These are phyloP conservation scores for Plasmodium gaboni DNA, from an alignment of 169 alveolate species.

Conservation along the genomic window DNA sequence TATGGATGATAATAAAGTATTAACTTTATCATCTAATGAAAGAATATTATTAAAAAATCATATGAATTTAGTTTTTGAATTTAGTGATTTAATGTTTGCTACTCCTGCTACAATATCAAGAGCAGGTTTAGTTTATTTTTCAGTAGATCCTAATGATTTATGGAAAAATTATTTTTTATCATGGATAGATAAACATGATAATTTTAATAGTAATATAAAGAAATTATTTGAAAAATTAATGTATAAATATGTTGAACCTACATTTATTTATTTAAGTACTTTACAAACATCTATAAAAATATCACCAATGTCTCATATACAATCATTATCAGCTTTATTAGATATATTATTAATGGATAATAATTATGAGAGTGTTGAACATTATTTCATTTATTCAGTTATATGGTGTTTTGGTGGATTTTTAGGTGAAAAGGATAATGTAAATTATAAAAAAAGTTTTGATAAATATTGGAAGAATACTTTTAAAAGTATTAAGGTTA, in stretches of 20 bases:
- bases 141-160: slow-evolving; percentile 93
- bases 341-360: slow-evolving; percentile 85
- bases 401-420: slow-evolving; percentile 96
- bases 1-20: slow-evolving; percentile 96
- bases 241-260: slow-evolving; percentile 93
- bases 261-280: slow-evolving; percentile 89
- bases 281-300: slow-evolving; percentile 84
- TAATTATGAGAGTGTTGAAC: slow-evolving; percentile 93
- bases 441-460: slow-evolving; percentile 93
- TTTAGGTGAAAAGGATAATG: slow-evolving; percentile 95
- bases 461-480: slow-evolving; percentile 95
- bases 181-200: slow-evolving; percentile 93
- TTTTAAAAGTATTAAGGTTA: slow-evolving; percentile 96
- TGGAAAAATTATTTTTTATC: slow-evolving; percentile 95
- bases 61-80: slow-evolving; percentile 97
- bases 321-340: slow-evolving; percentile 54
- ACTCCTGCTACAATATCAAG: slow-evolving; percentile 98
- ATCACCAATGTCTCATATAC: slow-evolving; percentile 75
- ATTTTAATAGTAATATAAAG: slow-evolving; percentile 87
- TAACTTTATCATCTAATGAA: slow-evolving; percentile 96
- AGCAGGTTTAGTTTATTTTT: slow-evolving; percentile 96
- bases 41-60: slow-evolving; percentile 95
- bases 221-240: slow-evolving; percentile 90
- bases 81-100: slow-evolving; percentile 96
- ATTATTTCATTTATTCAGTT: slow-evolving; percentile 93